Evolutionary conservation across 257 asterid species (phyloP).

Genomic region (Fraxinus cuspidata): DNA sequence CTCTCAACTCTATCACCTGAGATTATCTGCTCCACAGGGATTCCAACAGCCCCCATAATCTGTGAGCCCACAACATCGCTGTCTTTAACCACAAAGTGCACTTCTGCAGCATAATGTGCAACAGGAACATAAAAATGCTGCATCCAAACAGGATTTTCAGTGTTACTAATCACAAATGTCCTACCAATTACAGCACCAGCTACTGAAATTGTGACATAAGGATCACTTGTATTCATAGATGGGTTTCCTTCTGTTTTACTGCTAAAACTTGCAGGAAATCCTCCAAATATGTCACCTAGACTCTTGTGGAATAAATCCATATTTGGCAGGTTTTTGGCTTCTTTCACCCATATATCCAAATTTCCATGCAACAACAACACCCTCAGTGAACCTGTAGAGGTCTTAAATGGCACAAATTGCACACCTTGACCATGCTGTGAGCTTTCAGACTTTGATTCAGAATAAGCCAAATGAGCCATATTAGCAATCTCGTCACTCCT

Average conservation of each 20-base stretch:
- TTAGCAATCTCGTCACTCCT: background rate
- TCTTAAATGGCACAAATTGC: constrained; percentile 50
- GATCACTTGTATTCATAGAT: constrained; percentile 67
- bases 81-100: constrained; percentile 87
- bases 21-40: constrained; percentile 61
- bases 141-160: constrained; percentile 85
- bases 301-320: constrained; percentile 68
- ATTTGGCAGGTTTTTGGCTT: constrained; percentile 77
- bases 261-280: constrained; percentile 36
- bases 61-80: constrained; percentile 76
- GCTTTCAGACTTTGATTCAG: constrained; percentile 52
- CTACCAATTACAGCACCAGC: constrained; percentile 76
- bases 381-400: constrained; percentile 30
- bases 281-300: constrained; percentile 54
- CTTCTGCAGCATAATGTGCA: constrained; percentile 81
- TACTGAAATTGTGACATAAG: constrained; percentile 70
- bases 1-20: constrained; percentile 54
- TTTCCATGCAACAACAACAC: constrained; percentile 75
- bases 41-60: constrained; percentile 78
- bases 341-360: constrained; percentile 76
- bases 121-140: constrained; percentile 83
- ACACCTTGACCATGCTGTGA: constrained; percentile 62
- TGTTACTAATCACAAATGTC: constrained; percentile 66
- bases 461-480: constrained; percentile 52
- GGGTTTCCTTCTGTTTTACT: constrained; percentile 33